Base-by-base conservation (phyloP, 768 basidiomycete species). In the Tremella fuciformis region DNA sequence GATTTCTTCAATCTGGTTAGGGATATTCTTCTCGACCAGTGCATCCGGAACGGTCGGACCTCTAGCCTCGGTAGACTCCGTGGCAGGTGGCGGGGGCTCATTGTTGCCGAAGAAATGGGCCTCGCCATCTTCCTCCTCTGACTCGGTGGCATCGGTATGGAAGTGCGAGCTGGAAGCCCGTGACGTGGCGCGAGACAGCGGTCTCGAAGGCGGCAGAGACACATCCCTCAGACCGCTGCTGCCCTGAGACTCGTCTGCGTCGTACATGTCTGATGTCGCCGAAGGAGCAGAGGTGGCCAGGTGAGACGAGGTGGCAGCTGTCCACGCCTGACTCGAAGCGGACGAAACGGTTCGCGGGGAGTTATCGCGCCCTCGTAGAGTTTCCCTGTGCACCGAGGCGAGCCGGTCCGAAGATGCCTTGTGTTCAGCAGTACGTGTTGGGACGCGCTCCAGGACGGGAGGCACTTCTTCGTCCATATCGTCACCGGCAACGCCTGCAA, bases 1-100 rank as follows among this genome's bases (percentile, higher is more conserved):
- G 25, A 76, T 49, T 40, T 76, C 71, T 37, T 76, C 75, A 42
- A 76, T 71, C 38, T 69, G 71, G 51, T 71, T 67, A 13, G 71
- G 64, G 38, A 65, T 70, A 22, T 46, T 55, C 41, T 55, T 64
- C 25, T 62, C 60, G 18, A 51, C 55, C 18, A 41, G 34, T 38
- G 50, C 40, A 39, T 59, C 52, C 13, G 50, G 54, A 13, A 47
- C 18, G 18, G 22, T 38, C 18, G 22, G 57, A 46, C 42, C 42
- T 46, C 42, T 46, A 15, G 42, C 42, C n/a, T 46, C 50, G 58
- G 42, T 42, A 53, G 29, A 26, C 15, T 24, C 42, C 50, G 42
- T 22, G 9, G 15, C 42, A 24, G 46, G 42, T 50, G 49, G 39
- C 13, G 26, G 53, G 15, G 16, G 56, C 3, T 19, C 16, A 41